phyloP scores from a whole-genome alignment of 2,329 filamentous ascomycete species.

The Beauveria asiatica region DNA sequence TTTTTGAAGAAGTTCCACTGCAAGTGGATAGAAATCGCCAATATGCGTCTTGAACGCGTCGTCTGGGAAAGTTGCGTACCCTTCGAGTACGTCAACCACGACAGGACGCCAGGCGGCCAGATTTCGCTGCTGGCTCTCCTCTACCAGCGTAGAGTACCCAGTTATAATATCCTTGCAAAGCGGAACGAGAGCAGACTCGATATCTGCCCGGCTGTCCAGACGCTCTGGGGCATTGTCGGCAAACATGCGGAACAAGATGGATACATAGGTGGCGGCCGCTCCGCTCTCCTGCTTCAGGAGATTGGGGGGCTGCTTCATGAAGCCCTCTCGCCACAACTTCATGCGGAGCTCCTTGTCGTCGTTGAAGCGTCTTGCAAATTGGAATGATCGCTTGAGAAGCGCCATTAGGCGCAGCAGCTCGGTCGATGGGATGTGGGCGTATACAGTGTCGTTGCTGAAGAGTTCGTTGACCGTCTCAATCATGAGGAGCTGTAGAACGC shows the following conservation, averaged over 20 bases:
- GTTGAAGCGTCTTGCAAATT: slow-evolving; percentile 96
- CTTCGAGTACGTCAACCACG: slow-evolving; percentile 92
- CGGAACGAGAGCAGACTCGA: slow-evolving; percentile 85
- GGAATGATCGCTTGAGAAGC: slow-evolving; percentile 88
- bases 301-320: slow-evolving; percentile 99
- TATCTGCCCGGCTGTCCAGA: slow-evolving; percentile 68
- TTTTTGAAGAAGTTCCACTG: slow-evolving; percentile 71
- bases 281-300: slow-evolving; percentile 94
- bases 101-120: slow-evolving; percentile 96
- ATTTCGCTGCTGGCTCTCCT: slow-evolving; percentile 94
- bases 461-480: slow-evolving; percentile 99
- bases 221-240: slow-evolving; percentile 80
- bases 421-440: slow-evolving; percentile 80
- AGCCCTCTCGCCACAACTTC: slow-evolving; percentile 91
- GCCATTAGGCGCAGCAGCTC: slow-evolving; percentile 90
- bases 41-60: slow-evolving; percentile 75
- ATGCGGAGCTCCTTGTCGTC: slow-evolving; percentile 93
- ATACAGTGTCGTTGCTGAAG: slow-evolving; percentile 94
- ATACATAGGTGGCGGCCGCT: slow-evolving; percentile 87
- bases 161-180: slow-evolving; percentile 91
- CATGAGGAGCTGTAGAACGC: slow-evolving; percentile 95
- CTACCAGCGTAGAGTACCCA: slow-evolving; percentile 77
- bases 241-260: slow-evolving; percentile 96
- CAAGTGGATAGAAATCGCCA: slow-evolving; percentile 75
- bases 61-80: slow-evolving; percentile 75